These are phyloP conservation scores for Globisporangium iwayamae DNA, from an alignment of 352 stramenopile genomes.

Conservation along the genomic window DNA sequence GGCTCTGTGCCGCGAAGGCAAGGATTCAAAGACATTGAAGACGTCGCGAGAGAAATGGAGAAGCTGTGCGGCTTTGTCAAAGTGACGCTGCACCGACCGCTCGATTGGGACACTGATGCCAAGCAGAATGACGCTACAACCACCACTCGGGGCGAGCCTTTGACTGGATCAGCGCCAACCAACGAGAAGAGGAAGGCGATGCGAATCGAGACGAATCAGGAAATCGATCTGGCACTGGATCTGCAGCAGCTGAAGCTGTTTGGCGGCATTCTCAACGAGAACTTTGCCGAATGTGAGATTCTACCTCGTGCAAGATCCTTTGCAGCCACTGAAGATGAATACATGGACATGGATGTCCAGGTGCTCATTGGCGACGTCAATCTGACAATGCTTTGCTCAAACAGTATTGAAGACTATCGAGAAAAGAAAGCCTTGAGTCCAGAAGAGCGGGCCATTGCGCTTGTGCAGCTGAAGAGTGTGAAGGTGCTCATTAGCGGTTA, in stretches of 20 bases:
- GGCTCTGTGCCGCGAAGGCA: not conserved
- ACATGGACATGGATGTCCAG: constrained; percentile 37
- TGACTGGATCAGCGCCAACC: not conserved
- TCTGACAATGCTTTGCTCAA: constrained; percentile 30
- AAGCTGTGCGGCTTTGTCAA: constrained; percentile 42
- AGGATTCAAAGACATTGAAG: constrained; percentile 34
- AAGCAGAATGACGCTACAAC: not conserved
- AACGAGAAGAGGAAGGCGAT: constrained; percentile 1
- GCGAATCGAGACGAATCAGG: constrained; percentile 16
- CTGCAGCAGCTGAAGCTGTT: constrained; percentile 62
- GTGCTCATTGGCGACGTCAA: constrained; percentile 42
- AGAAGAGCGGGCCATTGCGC: constrained; percentile 32
- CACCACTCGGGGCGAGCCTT: not conserved
- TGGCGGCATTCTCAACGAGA: constrained; percentile 57
- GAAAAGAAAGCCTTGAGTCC: constrained; percentile 16
- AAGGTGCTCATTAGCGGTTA: constrained; percentile 37
- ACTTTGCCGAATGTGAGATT: constrained; percentile 35
- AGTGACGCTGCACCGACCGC: constrained; percentile 27
- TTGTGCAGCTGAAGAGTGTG: constrained; percentile 38
- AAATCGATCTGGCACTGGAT: constrained; percentile 41
- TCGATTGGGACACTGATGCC: constrained; percentile 30
- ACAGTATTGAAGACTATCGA: constrained; percentile 10
- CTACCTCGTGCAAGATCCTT: not conserved
- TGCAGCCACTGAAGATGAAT: constrained; percentile 32
- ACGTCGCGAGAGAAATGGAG: constrained; percentile 49